Conservation (phyloP, 2,329 filamentous ascomycete genomes). For the Fusarium irregulare region DNA sequence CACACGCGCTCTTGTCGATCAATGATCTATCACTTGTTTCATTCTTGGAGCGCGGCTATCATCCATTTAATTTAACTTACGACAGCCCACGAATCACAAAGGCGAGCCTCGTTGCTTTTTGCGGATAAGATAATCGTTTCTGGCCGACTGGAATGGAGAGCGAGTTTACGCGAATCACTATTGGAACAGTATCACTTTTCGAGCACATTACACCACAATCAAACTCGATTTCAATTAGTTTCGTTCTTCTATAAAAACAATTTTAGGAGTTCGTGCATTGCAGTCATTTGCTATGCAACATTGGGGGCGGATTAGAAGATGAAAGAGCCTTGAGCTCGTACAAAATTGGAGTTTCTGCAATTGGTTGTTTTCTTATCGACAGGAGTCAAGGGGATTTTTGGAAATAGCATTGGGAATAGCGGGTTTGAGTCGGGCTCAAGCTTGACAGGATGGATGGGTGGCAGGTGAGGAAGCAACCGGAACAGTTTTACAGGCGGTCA, state of each 20-base stretch:
- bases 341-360: constrained; percentile 26
- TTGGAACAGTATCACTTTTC: constrained; percentile 21
- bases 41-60: not conserved
- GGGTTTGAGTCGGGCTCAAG: not conserved
- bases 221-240: constrained; percentile 18
- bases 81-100: constrained; percentile 9
- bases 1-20: constrained; percentile 32
- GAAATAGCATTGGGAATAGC: constrained; percentile 15
- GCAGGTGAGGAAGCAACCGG: constrained; percentile 2
- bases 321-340: not conserved
- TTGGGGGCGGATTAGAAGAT: constrained; percentile 2
- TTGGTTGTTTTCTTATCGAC: constrained; percentile 12
- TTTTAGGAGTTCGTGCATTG: constrained; percentile 5
- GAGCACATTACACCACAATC: constrained; percentile 12
- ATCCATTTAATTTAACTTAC: constrained; percentile 10
- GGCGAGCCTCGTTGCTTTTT: not conserved
- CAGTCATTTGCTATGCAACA: not conserved
- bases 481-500: constrained; percentile 25
- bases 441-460: not conserved
- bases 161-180: not conserved
- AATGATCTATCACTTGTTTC: constrained; percentile 6
- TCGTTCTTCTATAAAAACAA: constrained; percentile 13
- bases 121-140: not conserved
- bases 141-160: constrained; percentile 6
- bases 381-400: constrained; percentile 6